Percentiles rank a stretch among this genome's conserved stretches.
Evolutionary conservation across 225 moss, liverwort and hornwort species (phyloP).

Genomic region (Lunularia cruciata): DNA sequence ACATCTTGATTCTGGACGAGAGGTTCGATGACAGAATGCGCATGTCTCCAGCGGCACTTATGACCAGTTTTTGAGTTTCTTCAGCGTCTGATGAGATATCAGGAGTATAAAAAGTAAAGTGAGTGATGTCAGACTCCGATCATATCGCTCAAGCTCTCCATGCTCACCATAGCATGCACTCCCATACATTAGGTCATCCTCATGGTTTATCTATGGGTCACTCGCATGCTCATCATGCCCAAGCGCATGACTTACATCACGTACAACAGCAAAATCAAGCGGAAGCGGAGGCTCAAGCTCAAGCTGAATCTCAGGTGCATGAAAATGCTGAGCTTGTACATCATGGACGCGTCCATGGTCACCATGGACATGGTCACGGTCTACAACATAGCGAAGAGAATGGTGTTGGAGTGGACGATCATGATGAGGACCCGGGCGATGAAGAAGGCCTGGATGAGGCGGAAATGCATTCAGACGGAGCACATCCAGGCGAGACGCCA

Average conservation of each 20-base stretch:
- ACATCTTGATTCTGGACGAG: too few relatives aligned
- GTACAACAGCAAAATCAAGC: conserved; percentile 44
- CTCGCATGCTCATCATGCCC: conserved; percentile 53
- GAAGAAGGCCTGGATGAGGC: conserved; percentile 93
- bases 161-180: conserved; percentile 60
- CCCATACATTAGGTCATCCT: conserved; percentile 50
- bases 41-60: not conserved
- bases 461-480: conserved; percentile 93
- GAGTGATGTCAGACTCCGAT: conserved; percentile 86
- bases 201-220: conserved; percentile 66
- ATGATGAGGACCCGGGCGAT: conserved; percentile 76
- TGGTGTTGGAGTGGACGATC: conserved; percentile 65
- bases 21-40: not conserved
- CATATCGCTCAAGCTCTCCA: conserved; percentile 73
- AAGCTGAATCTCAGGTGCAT: conserved; percentile 51
- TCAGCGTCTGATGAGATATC: conserved; percentile 21
- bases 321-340: conserved; percentile 54
- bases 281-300: conserved; percentile 46
- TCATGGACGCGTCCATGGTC: conserved; percentile 48
- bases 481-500: conserved; percentile 64
- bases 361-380: conserved; percentile 44
- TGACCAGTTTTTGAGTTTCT: conserved; percentile 11
- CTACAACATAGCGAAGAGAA: conserved; percentile 73
- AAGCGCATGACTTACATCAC: conserved; percentile 67
- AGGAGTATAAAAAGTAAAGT: conserved; percentile 35